Base-by-base conservation (phyloP, 2,329 filamentous ascomycete species). In the Microsporum ferrugineum region DNA sequence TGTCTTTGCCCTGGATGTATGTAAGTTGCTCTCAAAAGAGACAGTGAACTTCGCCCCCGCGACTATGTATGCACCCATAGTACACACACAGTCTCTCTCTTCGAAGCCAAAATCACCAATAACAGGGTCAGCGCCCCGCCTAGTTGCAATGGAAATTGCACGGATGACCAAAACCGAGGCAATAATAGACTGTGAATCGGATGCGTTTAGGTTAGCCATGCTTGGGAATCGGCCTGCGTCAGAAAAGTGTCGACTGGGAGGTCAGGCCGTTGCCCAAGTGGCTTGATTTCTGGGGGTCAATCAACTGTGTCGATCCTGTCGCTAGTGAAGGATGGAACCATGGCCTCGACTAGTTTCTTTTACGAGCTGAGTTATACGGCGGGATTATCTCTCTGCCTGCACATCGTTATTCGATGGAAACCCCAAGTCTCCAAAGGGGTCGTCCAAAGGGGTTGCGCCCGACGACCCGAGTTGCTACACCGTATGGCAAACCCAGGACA, bases 271-370 rank as follows among this genome's bases (percentile, higher is more conserved):
- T 47, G 43, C 43, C 43, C 23, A 47, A 47, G 39, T 47, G 43
- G 43, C 43, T 47, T 29, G n/a, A 27, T 27, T 17, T 47, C 43
- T 47, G 5, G 43, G 43, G 17, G 23, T 27, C 43, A 23, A 53
- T 53, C 49, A 34, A 31, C 10, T 14, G 1, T 53, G 49, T 34
- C 49, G 49, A 53, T 53, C 49, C n/a, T 27, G 29, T 53, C 49
- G 49, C 49, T 53, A 53, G 49, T 34, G 49, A n/a, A 53, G 49
- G 49, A 53, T 53, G 49, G 27, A 53, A 53, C 31, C 17, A 53
- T 27, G 31, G 49, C 27, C 49, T 31, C 31, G 49, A 53, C 49
- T 53, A 34, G 49, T 31, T 23, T 23, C 17, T 23, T 53, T 53
- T 47, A 47, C 43, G 43, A 47, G 43, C 17, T n/a, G 23, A 12